Evolutionary conservation across 352 stramenopile genomes (phyloP), one percentile per base, ranked within the genome.

Genomic region (Globisporangium camurandrum): DNA sequence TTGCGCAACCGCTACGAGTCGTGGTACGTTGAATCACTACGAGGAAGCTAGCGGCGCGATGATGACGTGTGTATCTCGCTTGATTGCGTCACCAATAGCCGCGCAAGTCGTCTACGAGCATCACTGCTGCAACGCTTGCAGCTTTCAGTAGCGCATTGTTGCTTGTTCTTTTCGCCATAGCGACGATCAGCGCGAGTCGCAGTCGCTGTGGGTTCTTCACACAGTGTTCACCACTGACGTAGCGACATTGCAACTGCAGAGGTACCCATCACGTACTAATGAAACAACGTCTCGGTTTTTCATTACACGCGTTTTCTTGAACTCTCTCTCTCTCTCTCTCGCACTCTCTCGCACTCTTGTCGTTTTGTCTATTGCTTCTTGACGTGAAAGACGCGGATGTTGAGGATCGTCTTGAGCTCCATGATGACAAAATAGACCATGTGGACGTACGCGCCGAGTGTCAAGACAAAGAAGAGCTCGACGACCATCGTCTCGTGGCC

Each of bases 381-480:
- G 49, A 87, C 80, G 59, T 75, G 86, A 64, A 93, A 93, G 49
- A 93, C 82, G 49, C 67, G 71, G 54, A 91, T 93, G 46, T 67
- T 69, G 22, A 93, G 74, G 28, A 93, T 72, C 38, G 73, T 72
- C 28, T 76, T 73, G 36, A 93, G 67, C 51, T 93, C 82, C 30
- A 60, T 78, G 23, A 85, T 67, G 33, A 93, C 52, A 49, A 81
- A 89, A 60, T 85, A 93, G 37, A 93, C 77, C 82, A 93, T 93
- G 66, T 93, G 82, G 20, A 68, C 38, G 58, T 93, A 93, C 6
- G 75, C 66, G 16, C 54, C 62, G 6, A 86, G 47, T 22, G 80
- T 81, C n/a, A 90, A 67, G 4, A 83, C 59, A 47, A 90, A 89
- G 63, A 93, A 88, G 3, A 86, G 62, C 53, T 91, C 62, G 20